Base-by-base conservation (phyloP, 768 basidiomycete genomes). In the Kwoniella dendrophila region DNA sequence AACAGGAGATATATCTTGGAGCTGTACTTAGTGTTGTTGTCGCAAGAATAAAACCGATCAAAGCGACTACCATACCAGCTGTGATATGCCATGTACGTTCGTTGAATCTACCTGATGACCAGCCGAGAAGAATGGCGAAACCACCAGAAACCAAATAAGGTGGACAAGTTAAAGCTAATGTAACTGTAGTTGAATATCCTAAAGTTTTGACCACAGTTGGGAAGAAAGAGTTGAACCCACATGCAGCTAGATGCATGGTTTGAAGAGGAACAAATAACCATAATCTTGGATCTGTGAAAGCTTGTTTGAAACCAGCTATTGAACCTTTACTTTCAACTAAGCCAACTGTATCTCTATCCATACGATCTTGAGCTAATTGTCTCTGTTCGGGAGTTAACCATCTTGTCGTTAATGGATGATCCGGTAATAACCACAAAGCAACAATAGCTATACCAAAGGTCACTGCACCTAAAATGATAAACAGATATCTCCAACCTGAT, bases 401-500 rank as follows among this genome's bases (percentile, higher is more conserved):
- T 29, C 63, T 59, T 20, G 68, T 68, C 32, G 43, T 65, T 26
- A 51, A 45, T 14, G 71, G 68, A 7, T 56, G 52, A 22, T 67
- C 60, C 38, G 71, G 68, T n/a, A 72, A 36, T 32, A 67, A 29
- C 38, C 45, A 60, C n/a, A 64, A 43, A 36, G 49, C 66, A 50
- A 62, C 16, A 30, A 68, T 41, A n/a, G 61, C 63, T 33, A 71
- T 55, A 14, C 56, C 18, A 18, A 59, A 54, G 7, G 64, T 66
- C 6, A 57, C 56, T 3, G 43, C 40, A 6, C 58, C 64, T 40
- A 58, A 61, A 32, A 63, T 71, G 52, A 65, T 64, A 53, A 69
- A 74, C 6, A 69, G 48, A 87, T 74, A 88, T 84, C 87, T 81
- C 90, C 90, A 92, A 0, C 87, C 88, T 10, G 87, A 82, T 59